Evolutionary conservation across 805 yeast species (phyloP), one percentile per base, ranked within the genome.

Genomic region (Ogataea methanolica): DNA sequence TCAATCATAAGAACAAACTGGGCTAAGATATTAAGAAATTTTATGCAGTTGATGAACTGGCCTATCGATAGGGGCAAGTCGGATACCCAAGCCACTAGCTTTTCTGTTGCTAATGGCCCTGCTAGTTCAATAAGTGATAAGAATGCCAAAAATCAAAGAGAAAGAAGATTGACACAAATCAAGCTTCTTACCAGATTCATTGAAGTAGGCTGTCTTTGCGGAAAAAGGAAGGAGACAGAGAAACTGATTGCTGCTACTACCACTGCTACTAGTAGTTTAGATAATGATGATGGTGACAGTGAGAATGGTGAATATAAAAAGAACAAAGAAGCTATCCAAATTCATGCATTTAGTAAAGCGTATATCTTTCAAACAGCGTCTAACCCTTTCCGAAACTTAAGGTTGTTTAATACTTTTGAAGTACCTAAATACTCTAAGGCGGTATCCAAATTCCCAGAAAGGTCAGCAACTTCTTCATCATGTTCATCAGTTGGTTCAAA

Each of bases 31-130:
- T 65, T 94, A 47, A 75, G 76, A 48, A 78, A 85, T 40, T 81
- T 79, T 54, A 79, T 86, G 65, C 79, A 84, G 21, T 71, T 91
- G 17, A 63, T 92, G 56, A 84, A 88, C 33, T 91, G 96, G 96
- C 75, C 81, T 0, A 63, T 78, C 42, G 68, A 61, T 15, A 68
- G 60, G 23, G 49, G 54, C 29, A 52, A 57, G 16, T 14, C 7
- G 7, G 51, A 48, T 9, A 36, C 53, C 4, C 55, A 56, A 16
- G 50, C 63, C 0, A 53, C 61, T 15, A 56, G 61, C 49, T 54
- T 59, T 16, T 52, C 62, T 7, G 61, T 61, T 16, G 56, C 63
- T 2, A 56, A 61, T 11, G 51, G 58, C 21, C 45, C 47, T 26
- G 56, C 62, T 19, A 49, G 56, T 1, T 45, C 55, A 8, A 34